Evolutionary conservation across 257 asterid genomes (phyloP), one percentile per base, ranked within the genome.

Genomic region (Jaltomata sinuosa): DNA sequence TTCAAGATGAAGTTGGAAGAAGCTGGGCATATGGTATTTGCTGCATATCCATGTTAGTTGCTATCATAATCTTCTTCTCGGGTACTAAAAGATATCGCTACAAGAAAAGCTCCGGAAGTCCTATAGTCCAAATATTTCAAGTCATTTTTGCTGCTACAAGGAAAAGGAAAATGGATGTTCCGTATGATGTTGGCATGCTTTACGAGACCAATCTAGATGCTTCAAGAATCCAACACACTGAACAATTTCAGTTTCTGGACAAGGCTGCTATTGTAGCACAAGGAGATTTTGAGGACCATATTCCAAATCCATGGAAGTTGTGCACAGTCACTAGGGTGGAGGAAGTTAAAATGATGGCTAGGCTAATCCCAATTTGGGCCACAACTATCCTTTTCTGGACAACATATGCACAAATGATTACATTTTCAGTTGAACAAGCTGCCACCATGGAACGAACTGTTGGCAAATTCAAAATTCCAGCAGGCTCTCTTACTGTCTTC

Each of bases 371-470:
- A 4, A 89, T 94, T 61, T 96, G 99, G 99, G 98, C 99, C 6
- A 96, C 98, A 8, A 96, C 99, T 42, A 94, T 96, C 62, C 85
- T 96, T 12, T 96, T 96, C 87, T 96, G 99, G 99, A 96, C 99
- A 31, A 91, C 92, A 11, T 96, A 94, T 57, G 99, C 99, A 11
- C 98, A 96, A 87, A 93, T 96, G 98, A 96, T 94, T 14, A 94
- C 98, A 10, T 96, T 94, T 84, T 96, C 98, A 1, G 99, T 96
- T 12, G 92, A 92, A 69, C 99, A 96, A 88, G 99, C 99, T 1
- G 87, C 94, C 61, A 92, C 99, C 82, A 96, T 96, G 99, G 81
- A 92, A 21, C 86, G 99, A 86, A 52, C 85, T 2, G 45, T 94
- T 8, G 97, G 95, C 45, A 76, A 34, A 4, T 96, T 96, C 85